These are phyloP conservation scores for Endoconidiophora laricicola DNA, from an alignment of 2,329 filamentous ascomycete genomes.

Conservation along the genomic window DNA sequence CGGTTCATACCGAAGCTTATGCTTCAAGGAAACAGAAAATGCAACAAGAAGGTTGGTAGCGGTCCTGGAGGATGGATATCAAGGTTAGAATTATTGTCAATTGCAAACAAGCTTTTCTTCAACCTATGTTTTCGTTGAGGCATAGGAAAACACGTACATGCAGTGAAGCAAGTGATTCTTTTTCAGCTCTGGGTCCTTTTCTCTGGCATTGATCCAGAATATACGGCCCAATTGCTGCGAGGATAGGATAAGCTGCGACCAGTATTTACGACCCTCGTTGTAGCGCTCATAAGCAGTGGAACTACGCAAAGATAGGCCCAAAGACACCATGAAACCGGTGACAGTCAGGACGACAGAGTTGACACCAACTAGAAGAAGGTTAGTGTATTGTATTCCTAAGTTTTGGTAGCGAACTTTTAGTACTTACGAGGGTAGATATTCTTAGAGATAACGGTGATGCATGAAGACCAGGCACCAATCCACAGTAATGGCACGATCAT, in stretches of 20 bases:
- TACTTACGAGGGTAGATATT: slow-evolving; percentile 19
- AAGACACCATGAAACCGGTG: slow-evolving; percentile 65
- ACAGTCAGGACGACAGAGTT: slow-evolving; percentile 52
- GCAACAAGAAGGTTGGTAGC: slow-evolving; percentile 64
- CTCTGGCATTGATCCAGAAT: slow-evolving; percentile 56
- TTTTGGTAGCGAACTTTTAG: not conserved
- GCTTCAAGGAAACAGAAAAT: slow-evolving; percentile 63
- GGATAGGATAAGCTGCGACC: slow-evolving; percentile 44
- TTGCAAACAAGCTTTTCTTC: slow-evolving; percentile 13
- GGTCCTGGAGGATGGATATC: slow-evolving; percentile 22
- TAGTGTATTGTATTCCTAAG: not conserved
- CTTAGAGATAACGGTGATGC: slow-evolving; percentile 40
- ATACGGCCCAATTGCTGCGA: slow-evolving; percentile 53
- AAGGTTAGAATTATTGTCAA: not conserved
- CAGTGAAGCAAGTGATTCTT: slow-evolving; percentile 15
- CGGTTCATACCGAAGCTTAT: slow-evolving; percentile 70
- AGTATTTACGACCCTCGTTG: slow-evolving; percentile 46
- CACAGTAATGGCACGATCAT: slow-evolving; percentile 53
- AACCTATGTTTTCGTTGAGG: no score
- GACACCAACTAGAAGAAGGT: slow-evolving; percentile 26
- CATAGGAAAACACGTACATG: slow-evolving; percentile 9
- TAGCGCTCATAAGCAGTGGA: slow-evolving; percentile 64
- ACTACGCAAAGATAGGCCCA: slow-evolving; percentile 61
- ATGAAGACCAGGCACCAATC: slow-evolving; percentile 47
- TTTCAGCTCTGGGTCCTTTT: slow-evolving; percentile 11